A percentile compares a stretch with the other conserved stretches of the same genome.
Evolutionary conservation across 257 asterid genomes (phyloP).

Genomic region (Parsonsia alboflavescens): DNA sequence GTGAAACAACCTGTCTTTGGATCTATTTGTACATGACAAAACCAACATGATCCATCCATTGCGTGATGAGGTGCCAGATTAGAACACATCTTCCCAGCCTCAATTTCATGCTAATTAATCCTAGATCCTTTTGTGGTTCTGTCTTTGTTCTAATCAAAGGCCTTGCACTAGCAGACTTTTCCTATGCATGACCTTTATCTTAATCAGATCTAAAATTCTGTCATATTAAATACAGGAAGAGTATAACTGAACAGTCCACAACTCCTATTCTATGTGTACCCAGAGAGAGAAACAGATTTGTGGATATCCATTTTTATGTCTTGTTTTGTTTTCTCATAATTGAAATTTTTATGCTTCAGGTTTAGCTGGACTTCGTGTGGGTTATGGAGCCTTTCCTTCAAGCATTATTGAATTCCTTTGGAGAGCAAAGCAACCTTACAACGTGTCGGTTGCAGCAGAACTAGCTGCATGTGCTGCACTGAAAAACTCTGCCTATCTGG

Average conservation of each 20-base stretch:
- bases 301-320: neutral
- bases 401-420: constrained; percentile 88
- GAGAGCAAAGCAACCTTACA: constrained; percentile 98
- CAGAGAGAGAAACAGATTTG: neutral
- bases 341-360: constrained; percentile 43
- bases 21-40: neutral
- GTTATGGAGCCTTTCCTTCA: constrained; percentile 92
- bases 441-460: constrained; percentile 97
- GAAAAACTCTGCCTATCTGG: constrained; percentile 71
- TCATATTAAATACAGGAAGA: neutral
- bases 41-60: neutral
- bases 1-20: neutral
- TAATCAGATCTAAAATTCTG: neutral
- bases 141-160: neutral
- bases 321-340: neutral
- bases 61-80: neutral
- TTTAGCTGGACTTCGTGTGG: constrained; percentile 91
- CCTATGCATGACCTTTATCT: neutral
- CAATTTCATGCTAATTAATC: neutral
- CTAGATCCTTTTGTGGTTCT: neutral
- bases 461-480: constrained; percentile 94
- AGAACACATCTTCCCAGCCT: neutral
- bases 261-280: neutral
- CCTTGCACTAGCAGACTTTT: neutral
- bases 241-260: neutral